Evolutionary conservation across 495 filamentous ascomycete species (phyloP).

Genomic region (Talaromyces borbonicus): DNA sequence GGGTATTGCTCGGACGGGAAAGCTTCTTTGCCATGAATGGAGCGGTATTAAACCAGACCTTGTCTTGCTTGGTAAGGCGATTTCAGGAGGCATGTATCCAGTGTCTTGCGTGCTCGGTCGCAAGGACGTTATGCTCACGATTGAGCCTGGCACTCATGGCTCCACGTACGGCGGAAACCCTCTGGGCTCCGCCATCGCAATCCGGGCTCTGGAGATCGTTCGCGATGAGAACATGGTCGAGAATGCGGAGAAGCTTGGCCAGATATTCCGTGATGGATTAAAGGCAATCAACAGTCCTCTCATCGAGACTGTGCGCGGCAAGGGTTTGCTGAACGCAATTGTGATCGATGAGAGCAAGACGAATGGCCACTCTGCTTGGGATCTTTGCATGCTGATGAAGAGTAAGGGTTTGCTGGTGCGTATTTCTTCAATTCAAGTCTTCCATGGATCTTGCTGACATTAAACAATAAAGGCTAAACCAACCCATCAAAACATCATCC

Average conservation of each 20-base stretch:
- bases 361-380: constrained; percentile 83
- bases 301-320: constrained; percentile 78
- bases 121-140: constrained; percentile 91
- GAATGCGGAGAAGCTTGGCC: constrained; percentile 67
- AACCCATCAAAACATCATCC: constrained; percentile 92
- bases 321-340: constrained; percentile 91
- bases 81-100: constrained; percentile 97
- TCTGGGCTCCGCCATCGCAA: constrained; percentile 90
- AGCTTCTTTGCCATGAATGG: constrained; percentile 91
- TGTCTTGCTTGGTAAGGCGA: constrained; percentile 90
- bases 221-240: constrained; percentile 83
- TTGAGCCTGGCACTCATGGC: constrained; percentile 94
- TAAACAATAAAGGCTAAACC: constrained; percentile 68
- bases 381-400: constrained; percentile 92
- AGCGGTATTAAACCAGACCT: constrained; percentile 90
- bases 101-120: constrained; percentile 86
- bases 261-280: constrained; percentile 75
- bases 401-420: constrained; percentile 86
- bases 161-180: constrained; percentile 98
- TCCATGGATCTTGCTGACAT: neutral
- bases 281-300: constrained; percentile 61
- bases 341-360: constrained; percentile 89
- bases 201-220: constrained; percentile 90
- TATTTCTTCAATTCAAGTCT: constrained; percentile 5
- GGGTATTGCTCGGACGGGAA: constrained; percentile 87